Evolutionary conservation across 2,329 filamentous ascomycete genomes (phyloP).

Genomic region (Metarhizium anisopliae): DNA sequence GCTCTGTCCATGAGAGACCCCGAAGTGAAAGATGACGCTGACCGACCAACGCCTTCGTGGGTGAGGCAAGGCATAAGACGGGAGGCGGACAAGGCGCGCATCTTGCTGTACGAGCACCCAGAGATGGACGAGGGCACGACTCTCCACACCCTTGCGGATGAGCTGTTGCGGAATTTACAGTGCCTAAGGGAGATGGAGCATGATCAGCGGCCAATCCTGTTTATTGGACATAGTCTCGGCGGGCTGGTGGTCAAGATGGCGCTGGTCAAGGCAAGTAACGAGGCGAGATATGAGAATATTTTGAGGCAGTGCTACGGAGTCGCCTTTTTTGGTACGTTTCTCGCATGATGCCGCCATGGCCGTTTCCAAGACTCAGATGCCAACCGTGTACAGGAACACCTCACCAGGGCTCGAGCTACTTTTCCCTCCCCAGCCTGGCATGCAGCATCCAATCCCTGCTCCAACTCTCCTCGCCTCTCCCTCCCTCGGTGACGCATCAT

Average conservation of each 20-base stretch:
- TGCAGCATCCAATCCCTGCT: constrained; percentile 44
- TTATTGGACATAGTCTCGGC: constrained; percentile 53
- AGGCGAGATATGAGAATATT: constrained; percentile 31
- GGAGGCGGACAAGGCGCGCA: constrained; percentile 36
- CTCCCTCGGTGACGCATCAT: constrained; percentile 38
- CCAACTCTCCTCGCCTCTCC: constrained; percentile 40
- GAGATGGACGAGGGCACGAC: constrained; percentile 30
- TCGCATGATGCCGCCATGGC: background rate
- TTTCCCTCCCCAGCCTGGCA: constrained; percentile 48
- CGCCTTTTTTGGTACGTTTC: constrained; percentile 46
- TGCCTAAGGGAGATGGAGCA: constrained; percentile 24
- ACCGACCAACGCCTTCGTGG: constrained; percentile 33
- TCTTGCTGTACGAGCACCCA: constrained; percentile 44
- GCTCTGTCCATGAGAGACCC: constrained; percentile 30
- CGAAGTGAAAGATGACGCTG: constrained; percentile 14
- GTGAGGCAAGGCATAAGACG: constrained; percentile 42
- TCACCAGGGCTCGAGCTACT: constrained; percentile 54
- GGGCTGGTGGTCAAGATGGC: constrained; percentile 51
- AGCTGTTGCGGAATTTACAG: constrained; percentile 34
- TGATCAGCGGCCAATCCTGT: constrained; percentile 43
- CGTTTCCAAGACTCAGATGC: background rate
- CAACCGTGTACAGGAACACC: constrained; percentile 34
- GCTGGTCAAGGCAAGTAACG: constrained; percentile 36
- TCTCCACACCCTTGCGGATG: constrained; percentile 34
- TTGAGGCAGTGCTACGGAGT: constrained; percentile 50